phyloP scores from a whole-genome alignment of 805 yeast species.

The Saturnispora dispora region DNA sequence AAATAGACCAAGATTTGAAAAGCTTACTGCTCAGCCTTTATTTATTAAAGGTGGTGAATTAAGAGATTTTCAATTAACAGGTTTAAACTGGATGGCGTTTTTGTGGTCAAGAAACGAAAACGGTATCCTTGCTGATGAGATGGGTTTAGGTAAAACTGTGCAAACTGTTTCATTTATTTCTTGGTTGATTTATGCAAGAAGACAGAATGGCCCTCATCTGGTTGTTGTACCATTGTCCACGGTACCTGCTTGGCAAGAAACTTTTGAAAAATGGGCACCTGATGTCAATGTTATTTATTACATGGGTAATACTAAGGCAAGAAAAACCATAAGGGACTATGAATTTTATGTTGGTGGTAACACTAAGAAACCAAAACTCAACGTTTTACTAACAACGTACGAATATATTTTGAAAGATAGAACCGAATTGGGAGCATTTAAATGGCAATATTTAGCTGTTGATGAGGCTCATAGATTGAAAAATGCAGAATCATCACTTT shows the following conservation, averaged over 20 bases:
- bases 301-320: conserved; percentile 83
- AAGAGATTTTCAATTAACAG: conserved; percentile 96
- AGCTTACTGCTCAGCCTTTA: conserved; percentile 75
- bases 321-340: conserved; percentile 71
- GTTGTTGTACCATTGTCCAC: conserved; percentile 96
- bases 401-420: conserved; percentile 93
- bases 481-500: conserved; percentile 86
- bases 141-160: conserved; percentile 98
- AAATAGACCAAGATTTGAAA: conserved; percentile 81
- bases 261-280: conserved; percentile 96
- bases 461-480: conserved; percentile 98
- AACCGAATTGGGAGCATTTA: conserved; percentile 65
- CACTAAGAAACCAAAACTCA: conserved; percentile 71
- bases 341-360: conserved; percentile 65
- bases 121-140: conserved; percentile 96
- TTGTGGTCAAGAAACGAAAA: conserved; percentile 96
- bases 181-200: conserved; percentile 90
- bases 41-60: conserved; percentile 86
- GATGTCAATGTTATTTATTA: conserved; percentile 89
- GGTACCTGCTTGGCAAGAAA: conserved; percentile 98
- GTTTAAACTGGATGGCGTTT: conserved; percentile 99
- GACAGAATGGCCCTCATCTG: conserved; percentile 95
- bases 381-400: conserved; percentile 87
- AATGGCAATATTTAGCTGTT: conserved; percentile 95
- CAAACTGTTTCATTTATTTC: conserved; percentile 92